A percentile compares a stretch with the other conserved stretches of the same genome.
These are phyloP conservation scores for Diospyros kaki DNA, from an alignment of 148 eudicot species.

Conservation along the genomic window DNA sequence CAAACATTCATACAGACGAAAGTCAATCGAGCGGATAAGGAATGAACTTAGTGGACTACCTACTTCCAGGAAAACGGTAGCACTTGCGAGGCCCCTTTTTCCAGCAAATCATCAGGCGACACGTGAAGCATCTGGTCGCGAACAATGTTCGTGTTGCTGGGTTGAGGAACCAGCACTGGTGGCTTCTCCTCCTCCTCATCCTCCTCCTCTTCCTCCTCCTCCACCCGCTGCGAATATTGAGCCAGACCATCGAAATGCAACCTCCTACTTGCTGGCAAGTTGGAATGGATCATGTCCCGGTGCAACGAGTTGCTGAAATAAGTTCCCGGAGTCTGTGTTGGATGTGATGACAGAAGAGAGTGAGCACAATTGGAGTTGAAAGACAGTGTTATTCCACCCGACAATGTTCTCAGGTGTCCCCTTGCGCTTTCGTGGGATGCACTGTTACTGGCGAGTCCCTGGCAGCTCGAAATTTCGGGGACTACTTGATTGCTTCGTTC, in stretches of 20 bases:
- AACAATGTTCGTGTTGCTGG: slow-evolving; percentile 5
- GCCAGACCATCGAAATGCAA: slow-evolving; percentile 18
- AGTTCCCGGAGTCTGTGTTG: slow-evolving; percentile 10
- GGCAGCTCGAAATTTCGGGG: slow-evolving; percentile 15
- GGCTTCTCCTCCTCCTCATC: slow-evolving; percentile 1
- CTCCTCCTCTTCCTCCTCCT: too few relatives aligned
- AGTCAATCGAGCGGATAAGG: too few relatives aligned
- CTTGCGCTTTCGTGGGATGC: slow-evolving; percentile 16
- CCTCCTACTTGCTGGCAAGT: slow-evolving; percentile 8
- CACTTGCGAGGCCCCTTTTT: slow-evolving; percentile 28
- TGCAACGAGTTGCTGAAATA: slow-evolving; percentile 15
- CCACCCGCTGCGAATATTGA: slow-evolving; percentile 6
- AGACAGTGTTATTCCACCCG: slow-evolving; percentile 14
- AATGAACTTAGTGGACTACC: not conserved
- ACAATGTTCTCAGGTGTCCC: slow-evolving; percentile 13
- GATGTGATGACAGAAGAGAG: slow-evolving; percentile 63
- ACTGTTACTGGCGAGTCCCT: slow-evolving; percentile 13
- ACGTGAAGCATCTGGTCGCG: slow-evolving; percentile 21
- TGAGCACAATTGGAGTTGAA: slow-evolving; percentile 36
- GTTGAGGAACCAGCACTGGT: not conserved
- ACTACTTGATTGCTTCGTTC: slow-evolving; percentile 6
- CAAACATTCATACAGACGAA: too few relatives aligned
- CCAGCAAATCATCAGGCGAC: slow-evolving; percentile 25
- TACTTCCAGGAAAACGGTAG: slow-evolving; percentile 46
- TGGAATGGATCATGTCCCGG: slow-evolving; percentile 5